phyloP scores from a whole-genome alignment of 2,329 filamentous ascomycete genomes.

The Bimuria novae-zelandiae region DNA sequence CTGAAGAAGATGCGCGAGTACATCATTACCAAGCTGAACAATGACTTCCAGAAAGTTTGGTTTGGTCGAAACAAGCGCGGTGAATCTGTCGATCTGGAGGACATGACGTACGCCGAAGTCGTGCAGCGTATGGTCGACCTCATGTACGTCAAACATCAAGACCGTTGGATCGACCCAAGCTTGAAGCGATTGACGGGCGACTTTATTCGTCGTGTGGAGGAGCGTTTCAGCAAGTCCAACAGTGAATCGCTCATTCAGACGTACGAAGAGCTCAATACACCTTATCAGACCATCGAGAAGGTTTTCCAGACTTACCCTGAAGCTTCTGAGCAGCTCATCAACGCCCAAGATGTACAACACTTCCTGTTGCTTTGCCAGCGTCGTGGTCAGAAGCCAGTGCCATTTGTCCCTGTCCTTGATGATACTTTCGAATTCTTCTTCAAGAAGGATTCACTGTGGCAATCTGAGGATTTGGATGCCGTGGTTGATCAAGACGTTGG shows the following conservation, averaged over 20 bases:
- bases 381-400: conserved; percentile 91
- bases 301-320: conserved; percentile 85
- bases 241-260: conserved; percentile 85
- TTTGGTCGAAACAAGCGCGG: conserved; percentile 52
- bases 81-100: conserved; percentile 51
- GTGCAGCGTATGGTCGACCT: conserved; percentile 52
- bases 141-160: conserved; percentile 53
- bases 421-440: conserved; percentile 99
- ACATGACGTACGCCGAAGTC: conserved; percentile 56
- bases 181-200: conserved; percentile 84
- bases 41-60: conserved; percentile 56
- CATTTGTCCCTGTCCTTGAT: conserved; percentile 93
- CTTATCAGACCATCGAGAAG: conserved; percentile 75
- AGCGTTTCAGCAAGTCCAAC: conserved; percentile 83
- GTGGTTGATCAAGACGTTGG: conserved; percentile 96
- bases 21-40: conserved; percentile 54
- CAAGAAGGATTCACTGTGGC: conserved; percentile 99
- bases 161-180: conserved; percentile 62
- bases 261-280: conserved; percentile 84
- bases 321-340: conserved; percentile 88
- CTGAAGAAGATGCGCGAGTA: conserved; percentile 51
- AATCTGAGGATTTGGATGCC: conserved; percentile 95
- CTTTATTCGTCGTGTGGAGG: conserved; percentile 95
- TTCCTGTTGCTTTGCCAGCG: conserved; percentile 92
- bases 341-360: conserved; percentile 96